phyloP scores from a whole-genome alignment of 75 land plant genomes.

The Picea sitchensis region DNA sequence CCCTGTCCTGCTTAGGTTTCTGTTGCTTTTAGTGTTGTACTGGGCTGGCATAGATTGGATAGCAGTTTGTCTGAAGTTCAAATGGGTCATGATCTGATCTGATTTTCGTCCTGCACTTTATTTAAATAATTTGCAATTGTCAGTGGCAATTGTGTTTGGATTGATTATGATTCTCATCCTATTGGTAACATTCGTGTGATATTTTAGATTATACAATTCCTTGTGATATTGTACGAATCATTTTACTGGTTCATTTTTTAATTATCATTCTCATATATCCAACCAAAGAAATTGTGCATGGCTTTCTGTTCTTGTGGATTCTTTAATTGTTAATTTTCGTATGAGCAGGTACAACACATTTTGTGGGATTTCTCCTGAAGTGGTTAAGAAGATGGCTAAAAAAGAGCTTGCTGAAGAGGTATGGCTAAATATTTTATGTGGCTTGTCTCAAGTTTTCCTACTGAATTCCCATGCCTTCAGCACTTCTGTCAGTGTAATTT shows the following conservation, averaged over 20 bases:
- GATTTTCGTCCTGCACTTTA: not conserved
- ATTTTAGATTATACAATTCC: not conserved
- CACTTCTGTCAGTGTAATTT: not conserved
- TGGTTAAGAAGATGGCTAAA: slow-evolving; percentile 91
- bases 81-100: not conserved
- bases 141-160: not conserved
- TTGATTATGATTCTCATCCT: not conserved
- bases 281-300: not conserved
- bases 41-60: not conserved
- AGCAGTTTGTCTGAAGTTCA: not conserved
- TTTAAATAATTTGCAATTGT: not conserved
- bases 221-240: not conserved
- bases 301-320: not conserved
- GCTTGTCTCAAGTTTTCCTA: not conserved
- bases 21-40: not conserved
- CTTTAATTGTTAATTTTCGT: not conserved
- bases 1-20: not conserved
- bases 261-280: not conserved
- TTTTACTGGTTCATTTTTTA: not conserved
- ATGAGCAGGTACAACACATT: slow-evolving; percentile 76
- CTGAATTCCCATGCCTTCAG: not conserved
- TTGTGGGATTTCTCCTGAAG: slow-evolving; percentile 65
- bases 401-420: slow-evolving; percentile 89
- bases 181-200: not conserved
- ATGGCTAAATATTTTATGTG: not conserved